phyloP scores from a whole-genome alignment of 2,329 filamentous ascomycete species.

The Myriosclerotinia curreyana region DNA sequence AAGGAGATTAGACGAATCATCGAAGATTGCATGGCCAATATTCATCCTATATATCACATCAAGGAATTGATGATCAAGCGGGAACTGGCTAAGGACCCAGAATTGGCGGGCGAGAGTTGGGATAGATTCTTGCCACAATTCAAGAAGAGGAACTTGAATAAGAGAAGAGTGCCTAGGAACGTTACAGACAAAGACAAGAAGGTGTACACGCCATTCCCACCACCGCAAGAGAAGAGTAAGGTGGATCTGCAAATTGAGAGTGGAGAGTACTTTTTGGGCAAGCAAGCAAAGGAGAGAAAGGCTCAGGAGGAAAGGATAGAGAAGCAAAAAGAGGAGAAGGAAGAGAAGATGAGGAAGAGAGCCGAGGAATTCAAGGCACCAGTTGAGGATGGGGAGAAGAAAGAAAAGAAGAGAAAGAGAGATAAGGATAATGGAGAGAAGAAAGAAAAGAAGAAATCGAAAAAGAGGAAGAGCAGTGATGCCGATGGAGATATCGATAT shows the following conservation, averaged over 20 bases:
- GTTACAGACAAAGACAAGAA: conserved; percentile 94
- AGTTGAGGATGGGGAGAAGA: conserved; percentile 61
- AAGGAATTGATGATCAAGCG: conserved; percentile 94
- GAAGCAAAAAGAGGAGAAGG: conserved; percentile 82
- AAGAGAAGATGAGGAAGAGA: conserved; percentile 80
- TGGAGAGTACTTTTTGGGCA: conserved; percentile 93
- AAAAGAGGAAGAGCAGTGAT: conserved; percentile 25
- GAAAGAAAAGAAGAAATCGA: conserved; percentile 30
- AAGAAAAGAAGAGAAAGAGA: conserved; percentile 49
- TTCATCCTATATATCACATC: conserved; percentile 87
- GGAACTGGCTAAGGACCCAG: conserved; percentile 85
- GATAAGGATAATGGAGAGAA: conserved; percentile 33
- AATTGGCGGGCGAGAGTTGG: conserved; percentile 85
- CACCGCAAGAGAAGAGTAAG: conserved; percentile 97
- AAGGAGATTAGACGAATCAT: conserved; percentile 89
- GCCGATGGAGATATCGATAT: conserved; percentile 21
- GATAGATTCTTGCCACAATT: conserved; percentile 96
- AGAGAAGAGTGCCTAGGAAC: conserved; percentile 75
- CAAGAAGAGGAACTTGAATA: conserved; percentile 87
- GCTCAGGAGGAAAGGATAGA: conserved; percentile 77
- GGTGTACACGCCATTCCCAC: conserved; percentile 94
- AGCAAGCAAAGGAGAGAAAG: conserved; percentile 85
- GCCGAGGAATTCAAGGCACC: conserved; percentile 86
- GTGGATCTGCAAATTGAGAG: conserved; percentile 96
- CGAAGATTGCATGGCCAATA: conserved; percentile 94